These are phyloP conservation scores for Sclerotinia spermophila DNA, from an alignment of 2,329 filamentous ascomycete genomes.

Conservation along the genomic window DNA sequence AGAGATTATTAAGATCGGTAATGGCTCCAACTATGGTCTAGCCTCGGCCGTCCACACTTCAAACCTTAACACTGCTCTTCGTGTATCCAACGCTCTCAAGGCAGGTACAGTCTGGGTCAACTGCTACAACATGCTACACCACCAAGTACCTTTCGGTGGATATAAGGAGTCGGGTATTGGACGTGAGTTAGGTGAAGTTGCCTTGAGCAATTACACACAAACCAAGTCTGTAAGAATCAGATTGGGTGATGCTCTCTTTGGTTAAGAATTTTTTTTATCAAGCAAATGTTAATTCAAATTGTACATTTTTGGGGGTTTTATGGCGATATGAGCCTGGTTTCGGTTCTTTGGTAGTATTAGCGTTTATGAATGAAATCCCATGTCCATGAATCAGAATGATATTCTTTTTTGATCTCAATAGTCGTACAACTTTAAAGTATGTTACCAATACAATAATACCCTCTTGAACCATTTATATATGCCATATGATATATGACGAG, in stretches of 20 bases:
- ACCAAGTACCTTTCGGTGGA: slow-evolving; percentile 65
- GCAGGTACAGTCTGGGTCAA: slow-evolving; percentile 48
- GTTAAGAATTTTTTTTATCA: background rate
- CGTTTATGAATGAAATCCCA: slow-evolving; percentile 3
- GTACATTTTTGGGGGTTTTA: slow-evolving; percentile 9
- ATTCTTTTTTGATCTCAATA: background rate
- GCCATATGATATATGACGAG: background rate
- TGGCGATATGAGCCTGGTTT: background rate
- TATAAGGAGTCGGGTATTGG: slow-evolving; percentile 78
- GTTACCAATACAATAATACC: background rate
- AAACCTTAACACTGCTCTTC: slow-evolving; percentile 65
- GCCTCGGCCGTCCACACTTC: slow-evolving; percentile 65
- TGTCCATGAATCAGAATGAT: background rate
- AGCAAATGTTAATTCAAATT: background rate
- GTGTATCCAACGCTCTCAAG: slow-evolving; percentile 59
- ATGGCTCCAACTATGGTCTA: slow-evolving; percentile 64
- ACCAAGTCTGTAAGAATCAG: slow-evolving; percentile 63
- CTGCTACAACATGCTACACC: slow-evolving; percentile 65
- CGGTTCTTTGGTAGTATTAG: slow-evolving; percentile 7
- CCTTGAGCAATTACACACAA: slow-evolving; percentile 64
- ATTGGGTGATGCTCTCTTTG: slow-evolving; percentile 44
- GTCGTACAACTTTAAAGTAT: background rate
- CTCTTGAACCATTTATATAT: background rate
- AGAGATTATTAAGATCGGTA: slow-evolving; percentile 60
- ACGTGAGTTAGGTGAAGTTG: slow-evolving; percentile 68